Evolutionary conservation across 441 rosid genomes (phyloP), one percentile per base, ranked within the genome.

Genomic region (Lepidium campestre): DNA sequence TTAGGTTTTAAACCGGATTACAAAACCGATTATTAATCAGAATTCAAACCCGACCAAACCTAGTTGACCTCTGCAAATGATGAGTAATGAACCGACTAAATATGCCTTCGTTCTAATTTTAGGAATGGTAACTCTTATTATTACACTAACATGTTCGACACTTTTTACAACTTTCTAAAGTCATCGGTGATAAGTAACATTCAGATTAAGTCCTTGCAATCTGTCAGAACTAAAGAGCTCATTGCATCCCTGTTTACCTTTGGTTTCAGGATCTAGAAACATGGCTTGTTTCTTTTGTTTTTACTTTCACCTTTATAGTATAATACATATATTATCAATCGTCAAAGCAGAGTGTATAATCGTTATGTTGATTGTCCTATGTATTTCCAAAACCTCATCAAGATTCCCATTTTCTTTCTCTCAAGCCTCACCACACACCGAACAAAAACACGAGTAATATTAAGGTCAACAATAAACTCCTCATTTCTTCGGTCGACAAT

Each of bases 401-500:
- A 35, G 42, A 54, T 54, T 70, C 32, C n/a, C 44, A 13, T 19
- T 39, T 8, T 57, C 52, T 37, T 31, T 42, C 62, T 41, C 71
- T 72, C 71, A 72, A 57, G 56, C 66, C 61, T 72, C 71, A 34
- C 39, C 40, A 34, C 45, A 56, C 45, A 63, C 52, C 42, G 58
- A 65, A 72, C 49, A 60, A 42, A 65, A 42, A 59, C 25, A 45
- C 63, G 3, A 1, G 3, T 4, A 18, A 6, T 1, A 10, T 7
- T 2, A 47, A 15, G 29, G 11, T 29, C 36, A 25, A 57, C 64
- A 25, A 46, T 10, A 17, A 23, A 35, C 12, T 50, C 53, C 45
- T 41, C 73, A 50, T 41, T 40, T 59, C 66, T 59, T 68, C 50
- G 22, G 7, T 57, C 35, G 61, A 59, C 60, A 68, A 68, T 50